Evolutionary conservation across 495 filamentous ascomycete genomes (phyloP).

Genomic region (Aspergillus panamensis): DNA sequence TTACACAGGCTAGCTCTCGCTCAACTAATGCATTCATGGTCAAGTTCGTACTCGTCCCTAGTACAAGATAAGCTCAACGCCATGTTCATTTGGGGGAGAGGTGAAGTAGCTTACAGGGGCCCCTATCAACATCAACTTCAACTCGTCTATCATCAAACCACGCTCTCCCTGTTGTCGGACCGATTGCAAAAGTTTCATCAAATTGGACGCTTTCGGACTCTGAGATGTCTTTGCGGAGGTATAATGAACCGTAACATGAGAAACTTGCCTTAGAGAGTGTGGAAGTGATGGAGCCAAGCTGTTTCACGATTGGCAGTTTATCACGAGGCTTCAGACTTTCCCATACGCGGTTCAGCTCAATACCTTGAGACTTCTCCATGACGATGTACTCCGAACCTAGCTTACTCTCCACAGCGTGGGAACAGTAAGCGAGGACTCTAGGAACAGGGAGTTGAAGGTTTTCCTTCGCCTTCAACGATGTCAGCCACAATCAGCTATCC

Average conservation of each 20-base stretch:
- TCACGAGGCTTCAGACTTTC: slow-evolving; percentile 11
- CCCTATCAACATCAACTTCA: slow-evolving; percentile 8
- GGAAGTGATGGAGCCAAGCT: slow-evolving; percentile 8
- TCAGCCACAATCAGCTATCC: background rate
- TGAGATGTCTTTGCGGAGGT: slow-evolving; percentile 3
- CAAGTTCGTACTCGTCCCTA: background rate
- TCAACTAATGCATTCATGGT: background rate
- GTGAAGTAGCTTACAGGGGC: slow-evolving; percentile 8
- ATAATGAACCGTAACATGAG: slow-evolving; percentile 9
- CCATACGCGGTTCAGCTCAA: slow-evolving; percentile 14
- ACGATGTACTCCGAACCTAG: slow-evolving; percentile 20
- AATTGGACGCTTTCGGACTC: slow-evolving; percentile 9
- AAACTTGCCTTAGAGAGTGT: slow-evolving; percentile 1
- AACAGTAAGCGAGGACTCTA: slow-evolving; percentile 9
- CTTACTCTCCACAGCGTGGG: slow-evolving; percentile 4
- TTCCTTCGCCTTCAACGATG: background rate
- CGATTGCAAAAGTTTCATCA: slow-evolving; percentile 11
- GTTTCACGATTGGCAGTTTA: slow-evolving; percentile 13
- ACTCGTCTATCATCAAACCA: slow-evolving; percentile 15
- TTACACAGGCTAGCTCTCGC: slow-evolving; percentile 1
- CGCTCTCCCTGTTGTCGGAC: slow-evolving; percentile 10
- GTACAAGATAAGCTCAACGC: background rate
- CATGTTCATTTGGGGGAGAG: background rate
- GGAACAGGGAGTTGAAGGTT: slow-evolving; percentile 15
- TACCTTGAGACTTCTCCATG: slow-evolving; percentile 17